These are phyloP conservation scores for Ustilago loliicola DNA, from an alignment of 1,284 basidiomycete genomes.

Conservation along the genomic window DNA sequence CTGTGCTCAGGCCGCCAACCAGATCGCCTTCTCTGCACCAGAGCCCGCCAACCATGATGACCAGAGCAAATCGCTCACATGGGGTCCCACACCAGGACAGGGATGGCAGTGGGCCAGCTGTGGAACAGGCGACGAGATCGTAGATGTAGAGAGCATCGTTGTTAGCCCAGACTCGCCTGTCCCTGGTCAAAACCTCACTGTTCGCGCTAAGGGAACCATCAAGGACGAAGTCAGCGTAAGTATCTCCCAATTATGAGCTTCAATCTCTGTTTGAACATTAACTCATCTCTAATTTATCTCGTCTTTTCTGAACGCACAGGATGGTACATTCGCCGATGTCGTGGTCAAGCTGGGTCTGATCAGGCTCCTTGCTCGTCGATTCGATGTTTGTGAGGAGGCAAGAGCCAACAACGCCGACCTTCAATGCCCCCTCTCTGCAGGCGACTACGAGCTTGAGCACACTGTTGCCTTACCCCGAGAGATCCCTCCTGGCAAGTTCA, in stretches of 20 bases:
- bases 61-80: constrained; percentile 1
- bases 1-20: constrained; percentile 36
- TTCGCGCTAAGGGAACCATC: constrained; percentile 60
- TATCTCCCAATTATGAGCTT: constrained; percentile 4
- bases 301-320: constrained; percentile 16
- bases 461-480: constrained; percentile 65
- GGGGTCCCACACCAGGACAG: constrained; percentile 25
- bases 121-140: constrained; percentile 50
- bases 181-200: constrained; percentile 66
- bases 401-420: constrained; percentile 62
- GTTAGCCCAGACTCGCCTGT: constrained; percentile 67
- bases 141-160: constrained; percentile 58
- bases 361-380: constrained; percentile 55
- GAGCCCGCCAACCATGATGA: constrained; percentile 12
- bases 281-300: background rate
- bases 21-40: constrained; percentile 48
- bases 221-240: constrained; percentile 58
- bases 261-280: background rate
- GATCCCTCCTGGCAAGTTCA: constrained; percentile 77
- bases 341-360: constrained; percentile 68
- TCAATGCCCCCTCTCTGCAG: constrained; percentile 64
- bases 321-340: constrained; percentile 65
- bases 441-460: constrained; percentile 63
- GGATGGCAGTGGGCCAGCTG: constrained; percentile 67
- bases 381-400: constrained; percentile 66